A percentile compares a stretch with the other conserved stretches of the same genome.
phyloP scores from a whole-genome alignment of 2,329 filamentous ascomycete genomes.

The Monosporascus ibericus region DNA sequence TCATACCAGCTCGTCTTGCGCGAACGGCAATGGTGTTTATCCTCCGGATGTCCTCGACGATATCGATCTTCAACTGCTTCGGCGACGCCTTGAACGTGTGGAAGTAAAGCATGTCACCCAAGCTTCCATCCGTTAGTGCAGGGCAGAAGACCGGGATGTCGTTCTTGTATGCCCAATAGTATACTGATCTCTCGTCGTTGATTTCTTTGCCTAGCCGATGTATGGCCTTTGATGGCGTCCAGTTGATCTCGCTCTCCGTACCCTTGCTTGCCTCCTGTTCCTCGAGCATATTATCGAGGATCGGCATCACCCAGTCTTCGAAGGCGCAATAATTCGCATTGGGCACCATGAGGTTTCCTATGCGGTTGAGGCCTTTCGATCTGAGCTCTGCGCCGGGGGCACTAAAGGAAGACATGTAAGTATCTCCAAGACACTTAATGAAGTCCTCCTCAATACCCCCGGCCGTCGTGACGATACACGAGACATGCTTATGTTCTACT shows the following conservation, averaged over 20 bases:
- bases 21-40: constrained; percentile 90
- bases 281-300: constrained; percentile 87
- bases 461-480: constrained; percentile 89
- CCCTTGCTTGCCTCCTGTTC: constrained; percentile 81
- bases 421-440: constrained; percentile 94
- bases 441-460: constrained; percentile 96
- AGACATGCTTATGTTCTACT: constrained; percentile 87
- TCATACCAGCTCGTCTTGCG: constrained; percentile 87
- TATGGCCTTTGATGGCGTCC: constrained; percentile 93
- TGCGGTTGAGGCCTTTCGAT: constrained; percentile 83
- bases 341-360: constrained; percentile 91
- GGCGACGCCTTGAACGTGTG: constrained; percentile 91
- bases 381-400: constrained; percentile 72
- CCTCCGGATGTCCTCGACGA: constrained; percentile 85
- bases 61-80: constrained; percentile 74
- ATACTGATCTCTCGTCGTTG: constrained; percentile 83
- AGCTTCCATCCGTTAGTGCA: constrained; percentile 86
- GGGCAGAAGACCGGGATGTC: constrained; percentile 96
- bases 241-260: constrained; percentile 63
- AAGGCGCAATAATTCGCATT: constrained; percentile 98
- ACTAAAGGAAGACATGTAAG: constrained; percentile 84
- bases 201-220: constrained; percentile 88
- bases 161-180: constrained; percentile 98
- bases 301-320: constrained; percentile 95
- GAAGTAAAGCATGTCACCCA: constrained; percentile 98